Conservation (phyloP, 2,329 filamentous ascomycete species). For the Samsoniella hepiali region DNA sequence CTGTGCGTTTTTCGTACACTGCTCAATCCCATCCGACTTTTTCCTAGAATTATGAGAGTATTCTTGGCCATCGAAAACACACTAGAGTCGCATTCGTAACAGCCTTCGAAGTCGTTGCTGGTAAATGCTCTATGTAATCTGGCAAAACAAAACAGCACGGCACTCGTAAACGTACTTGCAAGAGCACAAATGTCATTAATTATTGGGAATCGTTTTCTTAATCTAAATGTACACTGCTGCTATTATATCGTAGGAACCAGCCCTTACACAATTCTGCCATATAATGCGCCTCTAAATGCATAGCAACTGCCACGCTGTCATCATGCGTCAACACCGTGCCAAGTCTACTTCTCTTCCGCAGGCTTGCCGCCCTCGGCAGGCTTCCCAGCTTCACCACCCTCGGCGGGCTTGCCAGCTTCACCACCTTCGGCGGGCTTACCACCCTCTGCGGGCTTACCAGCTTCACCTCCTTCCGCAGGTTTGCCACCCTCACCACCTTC, state of each 20-base stretch:
- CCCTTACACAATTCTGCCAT: background rate
- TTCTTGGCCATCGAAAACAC: too few species aligned
- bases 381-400: background rate
- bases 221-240: conserved; percentile 1
- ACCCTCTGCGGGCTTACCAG: background rate
- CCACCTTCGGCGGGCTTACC: background rate
- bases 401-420: background rate
- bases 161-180: too few species aligned
- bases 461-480: background rate
- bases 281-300: background rate
- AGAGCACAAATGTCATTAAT: too few species aligned
- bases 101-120: too few species aligned
- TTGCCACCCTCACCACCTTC: background rate
- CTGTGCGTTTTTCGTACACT: too few species aligned
- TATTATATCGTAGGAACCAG: conserved; percentile 4
- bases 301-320: background rate
- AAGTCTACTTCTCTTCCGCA: background rate
- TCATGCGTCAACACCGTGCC: too few species aligned
- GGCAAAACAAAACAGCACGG: too few species aligned
- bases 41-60: too few species aligned
- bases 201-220: too few species aligned
- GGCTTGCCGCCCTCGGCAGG: background rate
- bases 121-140: too few species aligned
- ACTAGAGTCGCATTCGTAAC: too few species aligned
- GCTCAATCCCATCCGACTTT: too few species aligned